phyloP scores from a whole-genome alignment of 225 moss, liverwort and hornwort genomes.

The Physcomitrium patens region DNA sequence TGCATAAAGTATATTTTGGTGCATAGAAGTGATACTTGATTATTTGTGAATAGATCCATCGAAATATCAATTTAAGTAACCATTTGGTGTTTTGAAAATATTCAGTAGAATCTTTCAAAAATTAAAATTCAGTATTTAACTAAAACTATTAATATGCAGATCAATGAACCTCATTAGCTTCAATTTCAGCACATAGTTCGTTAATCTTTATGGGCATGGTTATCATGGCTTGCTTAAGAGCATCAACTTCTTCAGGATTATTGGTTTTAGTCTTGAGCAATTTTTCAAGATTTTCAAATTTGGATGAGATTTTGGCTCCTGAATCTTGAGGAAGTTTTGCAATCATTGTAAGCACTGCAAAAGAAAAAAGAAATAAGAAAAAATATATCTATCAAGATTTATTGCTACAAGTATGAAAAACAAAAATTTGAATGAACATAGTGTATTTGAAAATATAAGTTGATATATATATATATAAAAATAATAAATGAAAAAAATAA shows the following conservation, averaged over 20 bases:
- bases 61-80: too few relatives aligned
- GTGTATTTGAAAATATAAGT: too few relatives aligned
- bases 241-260: constrained; percentile 75
- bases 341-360: constrained; percentile 63
- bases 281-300: constrained; percentile 79
- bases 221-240: constrained; percentile 65
- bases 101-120: too few relatives aligned
- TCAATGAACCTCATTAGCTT: constrained; percentile 65
- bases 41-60: too few relatives aligned
- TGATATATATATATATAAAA: too few relatives aligned
- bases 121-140: neutral
- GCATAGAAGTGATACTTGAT: too few relatives aligned
- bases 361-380: neutral
- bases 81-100: too few relatives aligned
- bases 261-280: constrained; percentile 70
- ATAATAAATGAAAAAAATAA: neutral
- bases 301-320: constrained; percentile 58
- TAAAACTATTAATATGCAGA: neutral
- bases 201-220: constrained; percentile 71
- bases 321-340: constrained; percentile 63
- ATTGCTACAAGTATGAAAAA: too few relatives aligned
- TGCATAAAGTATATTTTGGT: too few relatives aligned
- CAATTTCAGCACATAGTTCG: constrained; percentile 77
- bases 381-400: too few relatives aligned
- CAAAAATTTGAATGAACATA: too few relatives aligned